phyloP scores from a whole-genome alignment of 1,284 basidiomycete species.

The Trametes pubescens region DNA sequence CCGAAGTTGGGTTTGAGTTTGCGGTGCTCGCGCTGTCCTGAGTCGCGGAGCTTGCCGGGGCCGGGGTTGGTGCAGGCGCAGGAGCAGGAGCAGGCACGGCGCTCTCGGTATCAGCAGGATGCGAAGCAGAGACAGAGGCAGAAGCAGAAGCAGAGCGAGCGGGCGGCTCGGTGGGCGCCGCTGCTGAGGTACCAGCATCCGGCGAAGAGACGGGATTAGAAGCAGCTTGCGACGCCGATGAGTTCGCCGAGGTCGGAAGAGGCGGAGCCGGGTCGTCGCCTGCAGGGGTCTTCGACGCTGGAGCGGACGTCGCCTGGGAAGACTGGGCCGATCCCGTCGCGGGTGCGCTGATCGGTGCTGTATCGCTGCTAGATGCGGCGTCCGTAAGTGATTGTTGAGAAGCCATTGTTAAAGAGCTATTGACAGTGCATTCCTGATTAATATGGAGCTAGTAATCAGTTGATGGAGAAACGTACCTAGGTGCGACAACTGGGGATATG shows the following conservation, averaged over 20 bases:
- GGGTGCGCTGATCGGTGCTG: constrained; percentile 3
- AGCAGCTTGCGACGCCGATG: constrained; percentile 6
- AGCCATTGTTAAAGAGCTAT: constrained; percentile 5
- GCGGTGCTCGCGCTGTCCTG: constrained; percentile 2
- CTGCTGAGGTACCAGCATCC: constrained; percentile 1
- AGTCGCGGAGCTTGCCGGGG: not conserved
- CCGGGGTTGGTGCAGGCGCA: not conserved
- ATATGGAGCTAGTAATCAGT: not conserved
- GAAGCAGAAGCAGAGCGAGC: constrained; percentile 11
- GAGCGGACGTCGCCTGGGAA: constrained; percentile 8
- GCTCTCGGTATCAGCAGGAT: constrained; percentile 8
- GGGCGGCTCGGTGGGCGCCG: not conserved
- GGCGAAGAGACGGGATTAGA: constrained; percentile 9
- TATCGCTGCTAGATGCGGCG: not conserved
- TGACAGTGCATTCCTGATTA: not conserved
- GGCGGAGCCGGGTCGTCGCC: constrained; percentile 11
- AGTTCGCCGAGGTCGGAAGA: not conserved
- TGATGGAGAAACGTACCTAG: not conserved
- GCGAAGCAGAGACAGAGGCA: constrained; percentile 6
- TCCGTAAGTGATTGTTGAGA: constrained; percentile 1
- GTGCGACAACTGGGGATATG: not conserved
- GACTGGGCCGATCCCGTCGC: constrained; percentile 4
- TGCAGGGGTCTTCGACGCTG: not conserved
- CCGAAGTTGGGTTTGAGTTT: constrained; percentile 6
- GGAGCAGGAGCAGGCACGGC: constrained; percentile 4